These are phyloP conservation scores for Lactarius hatsudake DNA, from an alignment of 768 basidiomycete species.

Conservation along the genomic window DNA sequence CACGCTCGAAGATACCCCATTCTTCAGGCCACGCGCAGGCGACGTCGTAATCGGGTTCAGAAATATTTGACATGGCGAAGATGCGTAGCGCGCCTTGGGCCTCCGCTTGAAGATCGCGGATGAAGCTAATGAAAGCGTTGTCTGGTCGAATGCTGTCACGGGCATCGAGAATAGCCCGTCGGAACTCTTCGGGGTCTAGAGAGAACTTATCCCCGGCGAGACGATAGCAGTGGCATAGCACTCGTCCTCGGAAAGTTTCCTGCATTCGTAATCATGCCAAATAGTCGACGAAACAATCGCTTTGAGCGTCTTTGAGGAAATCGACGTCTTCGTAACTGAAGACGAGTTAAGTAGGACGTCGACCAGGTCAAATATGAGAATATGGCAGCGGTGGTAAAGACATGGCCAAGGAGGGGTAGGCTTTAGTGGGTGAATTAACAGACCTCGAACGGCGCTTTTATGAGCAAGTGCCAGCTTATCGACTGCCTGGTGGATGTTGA, in stretches of 20 bases:
- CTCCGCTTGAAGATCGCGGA: conserved; percentile 45
- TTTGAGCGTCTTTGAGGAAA: conserved; percentile 42
- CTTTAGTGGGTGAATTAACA: too few relatives aligned
- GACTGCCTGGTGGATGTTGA: neutral
- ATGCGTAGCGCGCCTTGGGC: conserved; percentile 39
- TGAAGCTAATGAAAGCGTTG: conserved; percentile 43
- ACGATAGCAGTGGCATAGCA: too few relatives aligned
- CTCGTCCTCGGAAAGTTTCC: conserved; percentile 42
- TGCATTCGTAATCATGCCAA: conserved; percentile 54
- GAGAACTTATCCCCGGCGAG: conserved; percentile 41
- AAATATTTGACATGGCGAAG: conserved; percentile 61
- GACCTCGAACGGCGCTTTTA: neutral
- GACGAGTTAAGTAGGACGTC: conserved; percentile 55
- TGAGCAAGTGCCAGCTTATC: too few relatives aligned
- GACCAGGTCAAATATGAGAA: conserved; percentile 48
- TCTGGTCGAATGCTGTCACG: conserved; percentile 48
- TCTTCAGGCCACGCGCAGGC: conserved; percentile 45
- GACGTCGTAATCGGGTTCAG: conserved; percentile 47
- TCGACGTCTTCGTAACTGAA: conserved; percentile 41
- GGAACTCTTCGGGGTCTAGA: conserved; percentile 45
- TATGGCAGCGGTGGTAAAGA: conserved; percentile 20
- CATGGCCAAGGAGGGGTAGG: too few relatives aligned
- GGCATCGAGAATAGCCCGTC: conserved; percentile 45
- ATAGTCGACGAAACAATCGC: conserved; percentile 44
- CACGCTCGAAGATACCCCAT: conserved; percentile 47